Evolutionary conservation across 2,329 filamentous ascomycete species (phyloP).

Genomic region (Phoma sp.): DNA sequence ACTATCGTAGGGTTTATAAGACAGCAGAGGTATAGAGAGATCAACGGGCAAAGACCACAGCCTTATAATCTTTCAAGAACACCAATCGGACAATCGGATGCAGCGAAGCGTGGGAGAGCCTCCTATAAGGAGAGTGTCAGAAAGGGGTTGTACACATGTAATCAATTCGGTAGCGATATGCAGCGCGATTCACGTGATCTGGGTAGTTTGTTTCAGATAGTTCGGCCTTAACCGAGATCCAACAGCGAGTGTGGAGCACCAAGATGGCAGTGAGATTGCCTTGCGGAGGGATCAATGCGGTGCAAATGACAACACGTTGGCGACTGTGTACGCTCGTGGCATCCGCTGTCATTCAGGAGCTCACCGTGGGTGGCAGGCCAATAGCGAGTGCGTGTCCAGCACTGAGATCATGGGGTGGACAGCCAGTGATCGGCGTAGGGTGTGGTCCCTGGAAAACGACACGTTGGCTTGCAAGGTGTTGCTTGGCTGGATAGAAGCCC

Average conservation of each 20-base stretch:
- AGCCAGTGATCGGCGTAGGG: slow-evolving; percentile 10
- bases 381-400: background rate
- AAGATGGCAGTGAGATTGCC: slow-evolving; percentile 10
- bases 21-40: too few relatives aligned
- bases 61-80: too few relatives aligned
- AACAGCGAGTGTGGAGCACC: slow-evolving; percentile 6
- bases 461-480: slow-evolving; percentile 15
- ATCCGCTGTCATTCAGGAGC: background rate
- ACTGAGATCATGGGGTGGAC: background rate
- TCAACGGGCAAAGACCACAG: too few relatives aligned
- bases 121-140: background rate
- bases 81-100: too few relatives aligned
- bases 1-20: too few relatives aligned
- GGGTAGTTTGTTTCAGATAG: slow-evolving; percentile 7
- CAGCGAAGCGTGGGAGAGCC: too few relatives aligned
- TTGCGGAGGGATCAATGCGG: slow-evolving; percentile 1
- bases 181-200: slow-evolving; percentile 1
- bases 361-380: background rate
- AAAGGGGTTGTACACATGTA: background rate
- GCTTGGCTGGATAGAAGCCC: background rate
- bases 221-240: slow-evolving; percentile 4
- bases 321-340: slow-evolving; percentile 2
- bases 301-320: slow-evolving; percentile 1
- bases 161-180: slow-evolving; percentile 5
- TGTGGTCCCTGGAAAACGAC: slow-evolving; percentile 14